Evolutionary conservation across 108 stramenopile species (phyloP), one percentile per base, ranked within the genome.

Genomic region (Bacterosira constricta): DNA sequence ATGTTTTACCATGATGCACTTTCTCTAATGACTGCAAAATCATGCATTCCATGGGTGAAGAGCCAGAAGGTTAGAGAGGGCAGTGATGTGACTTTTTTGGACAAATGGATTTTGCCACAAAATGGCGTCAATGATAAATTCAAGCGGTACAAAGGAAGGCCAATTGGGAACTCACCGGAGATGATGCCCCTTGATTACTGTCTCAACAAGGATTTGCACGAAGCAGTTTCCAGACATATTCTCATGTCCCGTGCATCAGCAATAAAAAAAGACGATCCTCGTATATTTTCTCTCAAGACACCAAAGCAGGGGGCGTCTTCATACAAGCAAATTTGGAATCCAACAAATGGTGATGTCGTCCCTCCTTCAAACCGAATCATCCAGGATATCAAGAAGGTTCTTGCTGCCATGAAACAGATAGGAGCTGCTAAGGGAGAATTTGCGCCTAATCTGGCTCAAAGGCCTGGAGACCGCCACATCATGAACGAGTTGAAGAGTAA

Each of bases 1-100:
- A 25, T 17, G 20, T 51, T 70, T 46, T 70, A 70, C 32, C 69
- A 70, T 35, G 58, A 70, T 60, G 58, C 69, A 13, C 46, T 70
- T 32, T 15, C 26, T 6, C 25, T 27, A 8, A 60, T 70, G 69
- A 70, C 69, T 13, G 23, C 6, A 18, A 35, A 30, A 18, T 4
- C n/a, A 18, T 45, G 31, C 11, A 35, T 70, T 10, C 8, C 6
- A 27, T 70, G 59, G 58, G 60, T 70, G 69, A 45, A 60, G 21
- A 11, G 30, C 18, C 15, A 55, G 27, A 13, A 15, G 25, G 25
- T 44, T 63, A n/a, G n/a, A n/a, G 21, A 2, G 18, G 62, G 44
- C 17, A 39, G 25, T 17, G 32, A 46, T 12, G 44, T 7, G 1
- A 23, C 25, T 18, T 13, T 25, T 20, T 54, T 41, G 35, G 30